A percentile compares a stretch with the other conserved stretches of the same genome.
Evolutionary conservation across 805 yeast species (phyloP).

Genomic region (Cyberlindnera xylosilytica): DNA sequence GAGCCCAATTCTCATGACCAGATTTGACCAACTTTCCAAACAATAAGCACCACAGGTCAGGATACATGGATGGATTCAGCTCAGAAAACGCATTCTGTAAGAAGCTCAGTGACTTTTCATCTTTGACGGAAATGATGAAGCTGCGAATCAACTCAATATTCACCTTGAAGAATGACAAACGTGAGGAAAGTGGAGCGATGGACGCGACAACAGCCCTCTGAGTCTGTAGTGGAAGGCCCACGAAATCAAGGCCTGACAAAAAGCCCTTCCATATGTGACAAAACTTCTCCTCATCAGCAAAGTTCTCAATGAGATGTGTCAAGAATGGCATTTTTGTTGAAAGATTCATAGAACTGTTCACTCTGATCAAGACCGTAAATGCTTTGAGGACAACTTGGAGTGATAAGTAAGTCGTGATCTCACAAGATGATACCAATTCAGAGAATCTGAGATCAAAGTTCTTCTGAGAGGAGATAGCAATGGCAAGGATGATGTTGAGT

Average conservation of each 20-base stretch:
- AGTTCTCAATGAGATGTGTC: slow-evolving; percentile 1
- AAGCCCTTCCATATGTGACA: slow-evolving; percentile 10
- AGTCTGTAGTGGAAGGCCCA: slow-evolving; percentile 5
- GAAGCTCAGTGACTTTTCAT: background rate
- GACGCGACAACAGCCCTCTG: slow-evolving; percentile 11
- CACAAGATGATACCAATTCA: slow-evolving; percentile 14
- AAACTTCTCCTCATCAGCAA: slow-evolving; percentile 1
- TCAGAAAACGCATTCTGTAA: slow-evolving; percentile 15
- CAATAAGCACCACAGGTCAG: slow-evolving; percentile 24
- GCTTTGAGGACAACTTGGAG: slow-evolving; percentile 11
- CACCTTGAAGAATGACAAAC: slow-evolving; percentile 9
- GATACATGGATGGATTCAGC: slow-evolving; percentile 17
- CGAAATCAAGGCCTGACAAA: slow-evolving; percentile 1
- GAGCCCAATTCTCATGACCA: slow-evolving; percentile 25
- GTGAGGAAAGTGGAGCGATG: slow-evolving; percentile 10
- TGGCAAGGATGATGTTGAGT: slow-evolving; percentile 19
- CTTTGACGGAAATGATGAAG: background rate
- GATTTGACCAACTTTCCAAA: slow-evolving; percentile 15
- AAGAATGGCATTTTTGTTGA: slow-evolving; percentile 7
- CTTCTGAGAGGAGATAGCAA: slow-evolving; percentile 15
- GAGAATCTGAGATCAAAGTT: slow-evolving; percentile 17
- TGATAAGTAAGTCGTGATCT: slow-evolving; percentile 2
- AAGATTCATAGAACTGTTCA: slow-evolving; percentile 9
- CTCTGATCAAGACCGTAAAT: slow-evolving; percentile 5
- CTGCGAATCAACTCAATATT: slow-evolving; percentile 6